These are phyloP conservation scores for Grosmannia serpens DNA, from an alignment of 2,329 filamentous ascomycete genomes.

Conservation along the genomic window DNA sequence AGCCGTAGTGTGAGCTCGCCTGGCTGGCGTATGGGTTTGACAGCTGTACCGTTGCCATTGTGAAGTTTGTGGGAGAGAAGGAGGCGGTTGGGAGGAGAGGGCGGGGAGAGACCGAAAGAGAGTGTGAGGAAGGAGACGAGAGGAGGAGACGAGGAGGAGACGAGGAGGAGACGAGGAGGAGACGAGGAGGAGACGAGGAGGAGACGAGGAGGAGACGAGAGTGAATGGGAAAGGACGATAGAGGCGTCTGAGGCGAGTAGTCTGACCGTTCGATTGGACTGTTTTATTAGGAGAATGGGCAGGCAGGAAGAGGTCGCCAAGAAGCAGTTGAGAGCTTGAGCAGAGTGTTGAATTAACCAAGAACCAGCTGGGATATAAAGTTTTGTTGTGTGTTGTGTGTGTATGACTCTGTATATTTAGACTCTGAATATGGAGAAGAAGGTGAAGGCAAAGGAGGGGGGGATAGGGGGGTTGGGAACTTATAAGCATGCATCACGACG, in stretches of 20 bases:
- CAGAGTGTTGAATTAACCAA: constrained; percentile 16
- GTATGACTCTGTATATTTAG: too few relatives aligned
- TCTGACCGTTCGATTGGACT: neutral
- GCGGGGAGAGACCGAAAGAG: neutral
- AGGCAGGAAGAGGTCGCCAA: neutral
- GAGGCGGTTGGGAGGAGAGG: neutral
- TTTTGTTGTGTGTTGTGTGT: too few relatives aligned
- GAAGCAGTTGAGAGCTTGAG: constrained; percentile 3
- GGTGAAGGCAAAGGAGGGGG: constrained; percentile 6
- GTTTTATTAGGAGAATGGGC: neutral
- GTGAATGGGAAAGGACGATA: neutral
- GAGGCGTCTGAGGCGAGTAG: neutral
- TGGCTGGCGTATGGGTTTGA: constrained; percentile 31
- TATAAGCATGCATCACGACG: constrained; percentile 30
- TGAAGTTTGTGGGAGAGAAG: neutral
- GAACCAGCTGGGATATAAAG: constrained; percentile 20
- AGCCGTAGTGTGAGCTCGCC: constrained; percentile 13
- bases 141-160: neutral
- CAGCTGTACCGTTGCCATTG: constrained; percentile 27
- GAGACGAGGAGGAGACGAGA: neutral
- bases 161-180: neutral
- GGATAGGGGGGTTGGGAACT: constrained; percentile 27
- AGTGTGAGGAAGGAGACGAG: neutral
- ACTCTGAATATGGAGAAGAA: neutral
- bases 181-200: neutral